phyloP scores from a whole-genome alignment of 116 monocot genomes.

The Cymodocea nodosa region DNA sequence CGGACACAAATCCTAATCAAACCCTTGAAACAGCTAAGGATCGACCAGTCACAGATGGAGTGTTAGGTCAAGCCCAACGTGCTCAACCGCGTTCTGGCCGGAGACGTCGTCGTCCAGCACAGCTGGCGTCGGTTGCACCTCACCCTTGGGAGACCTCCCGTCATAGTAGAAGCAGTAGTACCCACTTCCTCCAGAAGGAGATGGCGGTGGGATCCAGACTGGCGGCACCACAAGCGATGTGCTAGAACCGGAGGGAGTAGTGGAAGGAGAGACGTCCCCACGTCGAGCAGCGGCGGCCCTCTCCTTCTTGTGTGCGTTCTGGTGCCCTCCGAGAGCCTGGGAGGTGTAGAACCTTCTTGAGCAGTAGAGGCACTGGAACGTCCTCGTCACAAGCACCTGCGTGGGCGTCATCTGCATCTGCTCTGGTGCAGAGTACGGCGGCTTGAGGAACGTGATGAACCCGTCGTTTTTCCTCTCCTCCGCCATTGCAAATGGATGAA shows the following conservation, averaged over 20 bases:
- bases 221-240: not conserved
- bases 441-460: slow-evolving; percentile 1
- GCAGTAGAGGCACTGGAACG: slow-evolving; percentile 14
- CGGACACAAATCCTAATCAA: not conserved
- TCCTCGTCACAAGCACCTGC: slow-evolving; percentile 1
- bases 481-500: not conserved
- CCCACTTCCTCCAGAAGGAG: not conserved
- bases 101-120: not conserved
- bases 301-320: slow-evolving; percentile 19
- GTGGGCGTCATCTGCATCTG: too few relatives aligned
- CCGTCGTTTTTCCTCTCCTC: slow-evolving; percentile 8
- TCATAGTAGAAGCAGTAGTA: slow-evolving; percentile 14
- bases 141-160: not conserved
- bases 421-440: not conserved
- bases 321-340: slow-evolving; percentile 17
- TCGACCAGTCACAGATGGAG: slow-evolving; percentile 12
- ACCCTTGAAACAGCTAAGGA: not conserved
- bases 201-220: slow-evolving; percentile 1
- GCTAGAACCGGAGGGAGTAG: slow-evolving; percentile 24
- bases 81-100: not conserved
- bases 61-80: slow-evolving; percentile 16
- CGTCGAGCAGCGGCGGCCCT: slow-evolving; percentile 9
- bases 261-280: not conserved
- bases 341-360: slow-evolving; percentile 12
- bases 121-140: too few relatives aligned